Conservation (phyloP, 345 rosid genomes). For the Turnera subulata region DNA sequence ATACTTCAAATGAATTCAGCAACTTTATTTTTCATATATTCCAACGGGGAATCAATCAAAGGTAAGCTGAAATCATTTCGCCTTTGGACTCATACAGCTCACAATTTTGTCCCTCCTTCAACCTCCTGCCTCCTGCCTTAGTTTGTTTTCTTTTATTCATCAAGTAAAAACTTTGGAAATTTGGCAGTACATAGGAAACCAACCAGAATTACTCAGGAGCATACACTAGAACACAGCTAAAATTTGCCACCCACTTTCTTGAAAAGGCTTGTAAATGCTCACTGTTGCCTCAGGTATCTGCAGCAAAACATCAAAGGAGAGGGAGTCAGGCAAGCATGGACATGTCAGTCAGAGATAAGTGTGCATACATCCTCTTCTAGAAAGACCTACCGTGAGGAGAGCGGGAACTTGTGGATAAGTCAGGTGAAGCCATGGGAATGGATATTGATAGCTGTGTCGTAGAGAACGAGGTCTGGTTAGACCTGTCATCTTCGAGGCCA, state of each 20-base stretch:
- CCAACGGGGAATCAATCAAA: neutral
- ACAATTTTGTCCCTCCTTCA: neutral
- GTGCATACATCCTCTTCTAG: neutral
- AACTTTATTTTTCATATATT: neutral
- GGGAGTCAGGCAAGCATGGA: slow-evolving; percentile 2
- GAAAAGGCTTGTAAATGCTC: neutral
- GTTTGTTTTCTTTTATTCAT: neutral
- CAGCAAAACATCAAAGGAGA: slow-evolving; percentile 4
- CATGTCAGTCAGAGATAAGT: neutral
- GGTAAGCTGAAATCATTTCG: neutral
- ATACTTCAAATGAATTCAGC: neutral
- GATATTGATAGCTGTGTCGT: slow-evolving; percentile 55
- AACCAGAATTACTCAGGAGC: neutral
- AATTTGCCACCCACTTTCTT: neutral
- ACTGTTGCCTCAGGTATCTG: slow-evolving; percentile 25
- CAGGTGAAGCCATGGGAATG: slow-evolving; percentile 45
- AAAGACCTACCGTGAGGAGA: slow-evolving; percentile 39
- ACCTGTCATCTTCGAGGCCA: slow-evolving; percentile 39
- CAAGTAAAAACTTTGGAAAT: no score
- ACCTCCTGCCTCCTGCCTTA: neutral
- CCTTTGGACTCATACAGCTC: neutral
- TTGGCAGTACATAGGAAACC: neutral
- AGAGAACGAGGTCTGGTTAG: slow-evolving; percentile 39
- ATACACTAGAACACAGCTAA: neutral
- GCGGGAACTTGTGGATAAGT: slow-evolving; percentile 34